Evolutionary conservation across 2,329 filamentous ascomycete genomes (phyloP).

Genomic region (Chrysosphaeria jannelii): DNA sequence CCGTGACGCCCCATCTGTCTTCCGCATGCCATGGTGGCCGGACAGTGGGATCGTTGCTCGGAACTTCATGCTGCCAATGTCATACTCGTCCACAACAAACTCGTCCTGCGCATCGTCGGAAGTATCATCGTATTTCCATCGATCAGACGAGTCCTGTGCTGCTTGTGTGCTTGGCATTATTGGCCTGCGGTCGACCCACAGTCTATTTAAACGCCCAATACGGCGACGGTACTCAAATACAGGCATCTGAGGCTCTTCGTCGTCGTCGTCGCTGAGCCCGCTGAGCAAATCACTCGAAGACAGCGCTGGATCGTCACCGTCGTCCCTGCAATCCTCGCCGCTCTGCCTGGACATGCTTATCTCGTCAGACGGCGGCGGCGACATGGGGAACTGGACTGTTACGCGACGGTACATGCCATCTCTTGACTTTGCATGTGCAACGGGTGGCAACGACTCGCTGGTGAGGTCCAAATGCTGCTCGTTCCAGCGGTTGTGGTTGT

Average conservation of each 20-base stretch:
- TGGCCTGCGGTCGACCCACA: slow-evolving; percentile 68
- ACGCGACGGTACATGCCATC: no score
- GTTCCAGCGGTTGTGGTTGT: slow-evolving; percentile 81
- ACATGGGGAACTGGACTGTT: slow-evolving; percentile 42
- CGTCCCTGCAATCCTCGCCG: slow-evolving; percentile 10
- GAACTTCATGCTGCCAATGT: slow-evolving; percentile 26
- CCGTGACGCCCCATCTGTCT: slow-evolving; percentile 3
- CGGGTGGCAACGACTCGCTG: slow-evolving; percentile 53
- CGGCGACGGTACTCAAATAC: slow-evolving; percentile 51
- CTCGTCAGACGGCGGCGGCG: slow-evolving; percentile 25
- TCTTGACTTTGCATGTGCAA: no score
- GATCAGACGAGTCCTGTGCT: slow-evolving; percentile 19
- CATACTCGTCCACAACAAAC: slow-evolving; percentile 47
- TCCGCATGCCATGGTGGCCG: slow-evolving; percentile 2
- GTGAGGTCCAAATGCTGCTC: slow-evolving; percentile 70
- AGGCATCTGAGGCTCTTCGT: slow-evolving; percentile 3
- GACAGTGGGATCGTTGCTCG: slow-evolving; percentile 25
- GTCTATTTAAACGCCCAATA: slow-evolving; percentile 52
- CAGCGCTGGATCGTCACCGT: slow-evolving; percentile 16
- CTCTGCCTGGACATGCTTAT: no score
- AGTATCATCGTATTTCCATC: slow-evolving; percentile 73
- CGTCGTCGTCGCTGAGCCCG: slow-evolving; percentile 9
- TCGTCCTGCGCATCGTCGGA: slow-evolving; percentile 48
- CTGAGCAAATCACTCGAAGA: slow-evolving; percentile 13
- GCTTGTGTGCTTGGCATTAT: slow-evolving; percentile 16